Base-by-base conservation (phyloP, 139 green algal genomes). In the Yamagishiella unicocca region DNA sequence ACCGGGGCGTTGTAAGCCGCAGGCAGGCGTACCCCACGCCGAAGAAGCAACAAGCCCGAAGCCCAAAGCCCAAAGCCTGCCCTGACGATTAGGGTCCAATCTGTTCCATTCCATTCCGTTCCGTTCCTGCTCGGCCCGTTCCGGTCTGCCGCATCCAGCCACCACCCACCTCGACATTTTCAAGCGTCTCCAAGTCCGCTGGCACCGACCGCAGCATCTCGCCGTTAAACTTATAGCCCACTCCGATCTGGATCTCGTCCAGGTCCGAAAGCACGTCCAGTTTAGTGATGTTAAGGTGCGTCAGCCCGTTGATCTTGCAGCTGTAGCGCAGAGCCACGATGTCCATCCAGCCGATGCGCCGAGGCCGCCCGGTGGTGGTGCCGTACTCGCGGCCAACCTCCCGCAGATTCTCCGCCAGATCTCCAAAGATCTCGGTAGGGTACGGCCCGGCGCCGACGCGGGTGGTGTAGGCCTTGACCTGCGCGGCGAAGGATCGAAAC, bases 391-490 rank as follows among this genome's bases (percentile, higher is more conserved):
- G 94, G 0, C 93, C 93, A 25, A 93, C 70, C 75, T 93, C 92
- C 8, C 98, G 91, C 62, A 99, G 91, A 53, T 96, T 85, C 33
- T 99, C 98, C 1, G 93, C 97, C 24, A 98, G 87, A 1, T 96
- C 85, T 19, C 94, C 98, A 61, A 96, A 95, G 14, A 99, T 90
- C 94, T 99, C 98, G 7, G 98, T 99, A 21, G 98, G 98, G 91
- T 99, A 99, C 0, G 98, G 98, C 1, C 98, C 98, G 31, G 94
- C 91, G 19, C 98, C 98, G 38, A 99, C 98, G 35, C 98, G 94
- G 8, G 97, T 99, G 29, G 98, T 99, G 95, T 99, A 99, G 7
- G 98, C 98, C 93, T 99, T 99, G 87, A 95, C 97, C 95, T 97
- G 89, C 71, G 82, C 54, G 31, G 5, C 21, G 33, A n/a, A n/a